Evolutionary conservation across 768 basidiomycete species (phyloP).

Genomic region (Trametopsis cervina): DNA sequence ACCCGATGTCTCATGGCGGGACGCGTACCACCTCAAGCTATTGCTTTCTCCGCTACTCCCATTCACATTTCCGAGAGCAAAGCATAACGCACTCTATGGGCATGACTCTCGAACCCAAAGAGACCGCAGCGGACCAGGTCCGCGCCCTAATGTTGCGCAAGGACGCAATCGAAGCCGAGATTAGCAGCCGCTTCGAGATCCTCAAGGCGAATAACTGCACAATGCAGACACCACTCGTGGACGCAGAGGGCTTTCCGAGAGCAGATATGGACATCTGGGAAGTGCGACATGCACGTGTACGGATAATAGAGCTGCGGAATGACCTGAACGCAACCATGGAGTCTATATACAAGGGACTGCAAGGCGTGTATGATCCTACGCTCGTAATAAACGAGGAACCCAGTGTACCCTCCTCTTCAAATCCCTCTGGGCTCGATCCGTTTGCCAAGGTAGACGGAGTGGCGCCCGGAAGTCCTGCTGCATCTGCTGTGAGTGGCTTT

Average conservation of each 20-base stretch:
- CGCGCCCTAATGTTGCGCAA: constrained; percentile 61
- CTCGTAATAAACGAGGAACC: constrained; percentile 1
- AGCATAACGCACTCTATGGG: constrained; percentile 31
- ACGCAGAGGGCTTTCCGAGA: constrained; percentile 84
- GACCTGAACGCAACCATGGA: constrained; percentile 64
- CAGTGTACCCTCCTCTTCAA: not conserved
- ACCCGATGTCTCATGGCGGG: too few relatives aligned
- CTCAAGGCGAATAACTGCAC: constrained; percentile 57
- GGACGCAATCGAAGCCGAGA: constrained; percentile 65
- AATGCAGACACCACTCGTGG: constrained; percentile 72
- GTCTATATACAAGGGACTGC: constrained; percentile 59
- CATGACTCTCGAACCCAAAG: constrained; percentile 36
- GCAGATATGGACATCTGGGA: constrained; percentile 81
- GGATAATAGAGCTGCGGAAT: constrained; percentile 77
- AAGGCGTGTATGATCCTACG: constrained; percentile 48
- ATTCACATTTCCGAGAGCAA: too few relatives aligned
- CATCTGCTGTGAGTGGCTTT: constrained; percentile 57
- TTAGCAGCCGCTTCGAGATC: constrained; percentile 54
- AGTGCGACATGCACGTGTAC: constrained; percentile 65
- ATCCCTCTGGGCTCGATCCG: constrained; percentile 26
- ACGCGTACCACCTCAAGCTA: too few relatives aligned
- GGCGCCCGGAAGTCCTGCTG: constrained; percentile 76
- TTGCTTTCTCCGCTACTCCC: too few relatives aligned
- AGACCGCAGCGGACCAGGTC: constrained; percentile 48
- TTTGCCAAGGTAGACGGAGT: constrained; percentile 84